Percentiles rank a stretch among this genome's conserved stretches.
These are phyloP conservation scores for Calonectria pseudoreteaudii DNA, from an alignment of 2,329 filamentous ascomycete species.

Conservation along the genomic window DNA sequence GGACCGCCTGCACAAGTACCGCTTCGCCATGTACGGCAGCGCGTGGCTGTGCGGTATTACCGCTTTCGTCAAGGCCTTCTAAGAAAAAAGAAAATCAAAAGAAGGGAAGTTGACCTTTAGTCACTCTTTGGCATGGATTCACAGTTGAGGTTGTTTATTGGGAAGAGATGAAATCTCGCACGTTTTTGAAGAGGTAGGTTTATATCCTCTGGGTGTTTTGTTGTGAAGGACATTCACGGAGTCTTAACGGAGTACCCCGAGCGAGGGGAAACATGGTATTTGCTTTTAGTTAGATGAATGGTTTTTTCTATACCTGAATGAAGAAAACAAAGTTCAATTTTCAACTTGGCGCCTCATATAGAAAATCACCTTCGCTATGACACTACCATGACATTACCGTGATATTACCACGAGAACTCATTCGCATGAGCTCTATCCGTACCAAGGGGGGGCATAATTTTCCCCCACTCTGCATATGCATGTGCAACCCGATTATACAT, in stretches of 20 bases:
- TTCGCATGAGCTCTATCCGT: neutral
- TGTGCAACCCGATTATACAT: neutral
- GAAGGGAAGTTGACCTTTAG: neutral
- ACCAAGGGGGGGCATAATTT: neutral
- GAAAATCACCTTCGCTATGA: neutral
- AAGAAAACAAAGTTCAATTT: neutral
- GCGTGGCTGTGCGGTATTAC: neutral
- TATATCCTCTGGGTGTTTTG: neutral
- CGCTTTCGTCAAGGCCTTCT: neutral
- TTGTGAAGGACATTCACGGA: neutral
- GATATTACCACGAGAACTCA: neutral
- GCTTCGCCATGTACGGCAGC: neutral
- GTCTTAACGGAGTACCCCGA: neutral
- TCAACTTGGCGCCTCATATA: neutral
- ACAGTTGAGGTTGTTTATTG: neutral
- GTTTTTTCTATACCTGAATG: neutral
- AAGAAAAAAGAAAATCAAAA: neutral
- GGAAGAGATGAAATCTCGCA: too few relatives aligned
- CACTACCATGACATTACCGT: neutral
- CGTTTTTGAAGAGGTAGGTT: neutral
- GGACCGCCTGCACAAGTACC: constrained; percentile 6
- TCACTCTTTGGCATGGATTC: neutral
- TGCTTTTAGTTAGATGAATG: neutral
- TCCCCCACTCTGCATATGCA: neutral
- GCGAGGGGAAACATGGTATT: neutral